These are phyloP conservation scores for Leptodermis oblonga DNA, from an alignment of 257 asterid genomes.

Conservation along the genomic window DNA sequence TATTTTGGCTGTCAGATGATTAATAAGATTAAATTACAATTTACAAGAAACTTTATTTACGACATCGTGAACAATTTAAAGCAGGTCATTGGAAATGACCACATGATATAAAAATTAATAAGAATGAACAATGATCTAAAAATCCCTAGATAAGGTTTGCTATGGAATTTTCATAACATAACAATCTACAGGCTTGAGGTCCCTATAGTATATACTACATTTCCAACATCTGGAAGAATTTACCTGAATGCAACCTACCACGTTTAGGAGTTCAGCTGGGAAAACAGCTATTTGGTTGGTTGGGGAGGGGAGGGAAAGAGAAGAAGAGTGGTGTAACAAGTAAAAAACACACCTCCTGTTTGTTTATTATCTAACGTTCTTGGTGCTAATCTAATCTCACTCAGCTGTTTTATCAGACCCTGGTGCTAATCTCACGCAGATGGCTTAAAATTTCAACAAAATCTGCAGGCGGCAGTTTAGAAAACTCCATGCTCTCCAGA, in stretches of 20 bases:
- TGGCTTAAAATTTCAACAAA: constrained; percentile 55
- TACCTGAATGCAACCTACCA: not conserved
- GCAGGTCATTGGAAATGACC: not conserved
- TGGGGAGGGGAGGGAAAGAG: too few species aligned
- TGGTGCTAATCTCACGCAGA: constrained; percentile 52
- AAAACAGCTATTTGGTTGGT: too few species aligned
- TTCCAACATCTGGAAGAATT: not conserved
- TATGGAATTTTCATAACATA: not conserved
- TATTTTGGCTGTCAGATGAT: too few species aligned
- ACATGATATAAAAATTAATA: not conserved
- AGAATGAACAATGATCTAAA: not conserved
- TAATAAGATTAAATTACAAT: too few species aligned
- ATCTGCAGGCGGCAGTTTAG: constrained; percentile 77
- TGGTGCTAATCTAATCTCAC: constrained; percentile 39
- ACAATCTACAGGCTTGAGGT: not conserved
- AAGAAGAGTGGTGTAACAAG: not conserved
- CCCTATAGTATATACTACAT: not conserved
- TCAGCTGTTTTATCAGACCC: constrained; percentile 54
- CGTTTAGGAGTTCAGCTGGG: too few species aligned
- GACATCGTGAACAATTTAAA: not conserved
- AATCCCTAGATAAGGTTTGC: not conserved
- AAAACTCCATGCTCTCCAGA: constrained; percentile 53
- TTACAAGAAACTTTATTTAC: too few species aligned
- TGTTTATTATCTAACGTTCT: constrained; percentile 39
- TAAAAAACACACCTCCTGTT: not conserved